Evolutionary conservation across 2,329 filamentous ascomycete species (phyloP).

Genomic region (Gnomoniopsis smithogilvyi): DNA sequence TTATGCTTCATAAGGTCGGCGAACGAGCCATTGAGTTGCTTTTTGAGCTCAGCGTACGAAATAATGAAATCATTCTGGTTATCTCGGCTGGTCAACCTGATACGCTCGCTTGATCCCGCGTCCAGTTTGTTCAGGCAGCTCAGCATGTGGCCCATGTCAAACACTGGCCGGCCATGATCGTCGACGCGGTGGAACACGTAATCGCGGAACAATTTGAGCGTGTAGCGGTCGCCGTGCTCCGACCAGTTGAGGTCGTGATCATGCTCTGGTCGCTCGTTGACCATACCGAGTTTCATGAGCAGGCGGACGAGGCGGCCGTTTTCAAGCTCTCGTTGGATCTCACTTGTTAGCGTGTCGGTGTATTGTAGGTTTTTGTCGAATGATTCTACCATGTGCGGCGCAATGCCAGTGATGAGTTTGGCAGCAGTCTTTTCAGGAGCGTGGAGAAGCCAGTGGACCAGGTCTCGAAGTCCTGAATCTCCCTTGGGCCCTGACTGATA

Average conservation of each 20-base stretch:
- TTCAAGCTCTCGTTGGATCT: slow-evolving; percentile 78
- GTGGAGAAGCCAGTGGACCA: slow-evolving; percentile 73
- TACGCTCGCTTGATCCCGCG: slow-evolving; percentile 80
- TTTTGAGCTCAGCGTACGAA: slow-evolving; percentile 84
- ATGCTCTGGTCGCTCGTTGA: slow-evolving; percentile 88
- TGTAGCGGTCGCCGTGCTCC: slow-evolving; percentile 88
- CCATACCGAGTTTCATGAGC: slow-evolving; percentile 75
- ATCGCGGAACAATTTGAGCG: slow-evolving; percentile 91
- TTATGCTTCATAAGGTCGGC: slow-evolving; percentile 52
- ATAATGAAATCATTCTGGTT: slow-evolving; percentile 87
- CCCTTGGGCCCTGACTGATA: slow-evolving; percentile 16
- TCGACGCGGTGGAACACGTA: slow-evolving; percentile 98
- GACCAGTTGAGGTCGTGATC: slow-evolving; percentile 78
- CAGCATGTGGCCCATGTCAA: slow-evolving; percentile 86
- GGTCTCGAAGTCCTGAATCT: slow-evolving; percentile 65
- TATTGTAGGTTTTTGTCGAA: slow-evolving; percentile 79
- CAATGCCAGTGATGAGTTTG: slow-evolving; percentile 72
- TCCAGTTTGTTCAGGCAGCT: slow-evolving; percentile 89
- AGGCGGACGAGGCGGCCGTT: slow-evolving; percentile 83
- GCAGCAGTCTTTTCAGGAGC: slow-evolving; percentile 74
- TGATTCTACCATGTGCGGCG: slow-evolving; percentile 66
- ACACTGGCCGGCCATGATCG: slow-evolving; percentile 73
- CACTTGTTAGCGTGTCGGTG: slow-evolving; percentile 69
- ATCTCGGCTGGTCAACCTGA: slow-evolving; percentile 83
- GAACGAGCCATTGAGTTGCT: slow-evolving; percentile 56